Conservation (phyloP, 176 grass and related monocot genomes). For the Poa annua region DNA sequence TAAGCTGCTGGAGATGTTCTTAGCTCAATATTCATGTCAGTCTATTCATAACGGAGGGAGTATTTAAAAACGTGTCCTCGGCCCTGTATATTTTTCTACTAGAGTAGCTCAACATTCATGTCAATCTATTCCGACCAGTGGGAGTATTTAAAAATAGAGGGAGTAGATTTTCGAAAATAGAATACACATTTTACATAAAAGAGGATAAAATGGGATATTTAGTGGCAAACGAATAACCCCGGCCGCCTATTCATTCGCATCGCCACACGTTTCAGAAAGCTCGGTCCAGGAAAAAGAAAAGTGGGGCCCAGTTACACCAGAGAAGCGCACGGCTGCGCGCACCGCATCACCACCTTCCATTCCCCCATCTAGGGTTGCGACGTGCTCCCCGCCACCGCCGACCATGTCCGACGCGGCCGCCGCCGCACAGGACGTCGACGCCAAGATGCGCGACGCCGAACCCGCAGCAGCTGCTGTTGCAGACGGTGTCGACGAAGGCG, state of each 20-base stretch:
- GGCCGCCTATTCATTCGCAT: conserved; percentile 42
- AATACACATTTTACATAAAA: too few relatives aligned
- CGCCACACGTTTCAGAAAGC: conserved; percentile 34
- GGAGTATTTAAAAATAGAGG: too few relatives aligned
- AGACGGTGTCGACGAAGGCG: conserved; percentile 26
- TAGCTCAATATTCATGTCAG: too few relatives aligned
- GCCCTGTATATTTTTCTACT: too few relatives aligned
- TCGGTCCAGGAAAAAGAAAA: background rate
- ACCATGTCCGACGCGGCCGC: conserved; percentile 53
- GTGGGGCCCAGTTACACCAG: background rate
- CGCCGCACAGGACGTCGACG: conserved; percentile 40
- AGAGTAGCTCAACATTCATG: too few relatives aligned
- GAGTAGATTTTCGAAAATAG: too few relatives aligned
- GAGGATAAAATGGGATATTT: background rate
- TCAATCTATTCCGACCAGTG: too few relatives aligned
- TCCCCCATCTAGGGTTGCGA: conserved; percentile 58
- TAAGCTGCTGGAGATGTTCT: too few relatives aligned
- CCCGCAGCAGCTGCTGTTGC: background rate
- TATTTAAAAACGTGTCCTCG: too few relatives aligned
- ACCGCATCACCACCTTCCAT: conserved; percentile 55
- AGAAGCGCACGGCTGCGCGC: conserved; percentile 1
- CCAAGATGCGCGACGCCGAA: conserved; percentile 42
- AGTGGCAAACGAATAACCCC: background rate
- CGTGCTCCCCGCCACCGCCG: conserved; percentile 41
- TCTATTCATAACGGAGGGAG: too few relatives aligned